phyloP scores from a whole-genome alignment of 139 green algal species.

The Spirogloea muscicola region DNA sequence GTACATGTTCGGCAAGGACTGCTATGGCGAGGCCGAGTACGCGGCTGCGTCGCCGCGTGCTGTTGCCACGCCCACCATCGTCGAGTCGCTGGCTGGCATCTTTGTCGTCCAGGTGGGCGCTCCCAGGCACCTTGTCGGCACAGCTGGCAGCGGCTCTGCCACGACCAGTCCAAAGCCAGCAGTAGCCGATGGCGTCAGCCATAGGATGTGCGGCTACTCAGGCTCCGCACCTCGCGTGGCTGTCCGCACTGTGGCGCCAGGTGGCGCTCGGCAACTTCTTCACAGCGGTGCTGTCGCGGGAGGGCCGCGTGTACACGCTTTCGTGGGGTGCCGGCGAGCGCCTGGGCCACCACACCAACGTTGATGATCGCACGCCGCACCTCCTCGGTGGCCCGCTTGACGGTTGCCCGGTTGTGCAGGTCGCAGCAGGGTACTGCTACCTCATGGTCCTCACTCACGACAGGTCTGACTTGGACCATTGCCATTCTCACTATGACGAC shows the following conservation, averaged over 20 bases:
- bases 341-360: conserved; percentile 23
- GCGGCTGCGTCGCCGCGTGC: not conserved
- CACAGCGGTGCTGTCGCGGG: conserved; percentile 13
- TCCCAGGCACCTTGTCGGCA: too few species aligned
- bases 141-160: too few species aligned
- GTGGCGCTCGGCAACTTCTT: conserved; percentile 29
- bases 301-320: conserved; percentile 21
- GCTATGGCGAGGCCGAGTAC: conserved; percentile 32
- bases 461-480: too few species aligned
- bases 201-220: too few species aligned
- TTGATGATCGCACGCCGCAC: not conserved
- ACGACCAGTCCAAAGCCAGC: too few species aligned
- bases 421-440: conserved; percentile 31
- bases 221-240: too few species aligned
- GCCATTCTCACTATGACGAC: too few species aligned
- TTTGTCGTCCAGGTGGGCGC: conserved; percentile 15
- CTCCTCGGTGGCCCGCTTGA: not conserved
- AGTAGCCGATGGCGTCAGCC: too few species aligned
- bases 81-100: conserved; percentile 11
- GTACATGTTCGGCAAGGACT: conserved; percentile 18
- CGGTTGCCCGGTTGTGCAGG: not conserved
- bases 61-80: not conserved
- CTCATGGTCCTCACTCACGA: conserved; percentile 23
- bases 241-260: too few species aligned
- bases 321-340: conserved; percentile 10